Conservation (phyloP, 2,329 filamentous ascomycete species). For the Didymella sp. region DNA sequence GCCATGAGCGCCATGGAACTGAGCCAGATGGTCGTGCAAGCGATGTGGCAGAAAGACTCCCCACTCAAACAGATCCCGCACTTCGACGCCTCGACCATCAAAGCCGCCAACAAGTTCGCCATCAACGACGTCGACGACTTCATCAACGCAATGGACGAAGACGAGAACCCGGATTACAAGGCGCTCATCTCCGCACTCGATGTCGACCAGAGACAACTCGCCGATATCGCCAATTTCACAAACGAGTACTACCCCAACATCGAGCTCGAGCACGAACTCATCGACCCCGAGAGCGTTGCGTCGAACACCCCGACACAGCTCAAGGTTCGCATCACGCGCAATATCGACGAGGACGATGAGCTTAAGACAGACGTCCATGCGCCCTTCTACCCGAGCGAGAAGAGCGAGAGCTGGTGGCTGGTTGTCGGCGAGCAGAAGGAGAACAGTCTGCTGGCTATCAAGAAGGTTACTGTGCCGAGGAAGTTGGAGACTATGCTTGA, state of each 20-base stretch:
- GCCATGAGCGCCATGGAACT: constrained; percentile 99
- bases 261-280: constrained; percentile 85
- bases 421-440: constrained; percentile 92
- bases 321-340: constrained; percentile 83
- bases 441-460: constrained; percentile 88
- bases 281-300: constrained; percentile 79
- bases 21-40: constrained; percentile 98
- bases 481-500: constrained; percentile 82
- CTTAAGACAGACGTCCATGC: constrained; percentile 87
- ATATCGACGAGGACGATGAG: constrained; percentile 74
- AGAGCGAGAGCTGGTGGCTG: constrained; percentile 99
- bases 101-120: constrained; percentile 78
- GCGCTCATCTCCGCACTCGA: constrained; percentile 78
- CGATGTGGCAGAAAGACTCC: constrained; percentile 98
- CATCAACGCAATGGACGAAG: constrained; percentile 98
- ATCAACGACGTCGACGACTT: constrained; percentile 97
- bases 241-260: constrained; percentile 97
- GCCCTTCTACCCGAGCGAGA: constrained; percentile 89
- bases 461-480: constrained; percentile 85
- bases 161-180: constrained; percentile 84
- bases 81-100: constrained; percentile 83
- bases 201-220: constrained; percentile 80
- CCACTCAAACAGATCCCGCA: constrained; percentile 98
- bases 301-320: constrained; percentile 84
- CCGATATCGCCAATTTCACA: constrained; percentile 90